Evolutionary conservation across 176 grass and related monocot species (phyloP).

Genomic region (Thalia dealbata): DNA sequence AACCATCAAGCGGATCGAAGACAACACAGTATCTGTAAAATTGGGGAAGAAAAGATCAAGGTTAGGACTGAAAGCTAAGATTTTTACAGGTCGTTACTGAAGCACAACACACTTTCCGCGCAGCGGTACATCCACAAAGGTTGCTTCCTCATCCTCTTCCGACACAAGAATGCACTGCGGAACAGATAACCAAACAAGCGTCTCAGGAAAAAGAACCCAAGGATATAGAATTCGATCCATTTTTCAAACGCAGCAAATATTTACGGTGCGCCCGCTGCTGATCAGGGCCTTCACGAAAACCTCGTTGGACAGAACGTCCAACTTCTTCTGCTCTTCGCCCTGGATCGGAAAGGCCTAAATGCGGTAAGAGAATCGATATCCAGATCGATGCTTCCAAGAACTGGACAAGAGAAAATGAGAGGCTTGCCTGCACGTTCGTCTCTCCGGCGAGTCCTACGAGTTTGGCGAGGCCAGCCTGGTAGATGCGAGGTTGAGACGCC

Average conservation of each 20-base stretch:
- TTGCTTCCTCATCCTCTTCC: constrained; percentile 87
- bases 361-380: background rate
- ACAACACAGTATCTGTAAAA: constrained; percentile 59
- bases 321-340: constrained; percentile 99
- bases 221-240: background rate
- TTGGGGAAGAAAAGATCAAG: background rate
- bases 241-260: background rate
- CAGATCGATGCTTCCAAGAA: too few relatives aligned
- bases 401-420: background rate
- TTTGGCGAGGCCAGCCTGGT: constrained; percentile 72
- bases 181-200: background rate
- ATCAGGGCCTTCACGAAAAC: constrained; percentile 89
- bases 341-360: constrained; percentile 11
- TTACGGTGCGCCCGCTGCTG: constrained; percentile 82
- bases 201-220: background rate
- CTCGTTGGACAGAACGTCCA: constrained; percentile 88
- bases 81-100: too few relatives aligned
- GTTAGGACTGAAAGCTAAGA: too few relatives aligned
- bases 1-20: constrained; percentile 91
- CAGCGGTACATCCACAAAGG: constrained; percentile 64
- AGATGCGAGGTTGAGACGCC: background rate
- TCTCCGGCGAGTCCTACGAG: constrained; percentile 78
- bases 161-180: constrained; percentile 79
- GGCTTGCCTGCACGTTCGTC: constrained; percentile 76
- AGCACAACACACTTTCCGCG: constrained; percentile 53